phyloP scores from a whole-genome alignment of 495 filamentous ascomycete genomes.

The Talaromyces borbonicus region DNA sequence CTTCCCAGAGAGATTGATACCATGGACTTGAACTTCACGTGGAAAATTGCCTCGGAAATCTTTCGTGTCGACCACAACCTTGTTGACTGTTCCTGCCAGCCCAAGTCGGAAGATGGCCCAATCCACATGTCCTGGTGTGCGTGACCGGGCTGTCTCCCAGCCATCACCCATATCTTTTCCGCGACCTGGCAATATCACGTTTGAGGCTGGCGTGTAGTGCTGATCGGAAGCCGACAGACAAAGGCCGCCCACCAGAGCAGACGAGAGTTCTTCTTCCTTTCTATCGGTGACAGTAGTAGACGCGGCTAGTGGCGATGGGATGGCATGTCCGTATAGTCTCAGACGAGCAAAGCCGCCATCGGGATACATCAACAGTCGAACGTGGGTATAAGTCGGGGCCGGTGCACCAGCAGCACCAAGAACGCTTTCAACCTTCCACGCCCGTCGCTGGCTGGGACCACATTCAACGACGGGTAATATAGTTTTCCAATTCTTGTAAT shows the following conservation, averaged over 20 bases:
- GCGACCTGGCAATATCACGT: constrained; percentile 74
- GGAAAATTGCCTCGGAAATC: constrained; percentile 90
- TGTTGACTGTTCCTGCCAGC: constrained; percentile 55
- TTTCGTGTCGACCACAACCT: constrained; percentile 75
- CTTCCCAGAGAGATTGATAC: constrained; percentile 46
- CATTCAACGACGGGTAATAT: constrained; percentile 62
- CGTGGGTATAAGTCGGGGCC: constrained; percentile 75
- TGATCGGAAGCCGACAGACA: constrained; percentile 71
- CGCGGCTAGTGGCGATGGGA: constrained; percentile 26
- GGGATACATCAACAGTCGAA: constrained; percentile 81
- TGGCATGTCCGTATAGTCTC: constrained; percentile 67
- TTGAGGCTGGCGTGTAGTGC: constrained; percentile 76
- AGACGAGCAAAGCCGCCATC: constrained; percentile 91
- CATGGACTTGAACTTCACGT: constrained; percentile 52
- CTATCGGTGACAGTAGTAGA: background rate
- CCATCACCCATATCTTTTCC: constrained; percentile 91
- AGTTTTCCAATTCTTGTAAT: constrained; percentile 56
- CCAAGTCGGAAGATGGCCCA: constrained; percentile 79
- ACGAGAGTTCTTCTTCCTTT: constrained; percentile 72
- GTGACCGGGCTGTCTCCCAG: constrained; percentile 81
- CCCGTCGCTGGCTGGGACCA: constrained; percentile 66
- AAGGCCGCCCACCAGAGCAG: constrained; percentile 71
- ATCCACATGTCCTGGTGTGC: constrained; percentile 69
- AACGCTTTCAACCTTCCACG: constrained; percentile 71
- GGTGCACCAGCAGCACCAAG: constrained; percentile 29